These are phyloP conservation scores for Ascochyta pisi DNA, from an alignment of 2,329 filamentous ascomycete genomes.

Conservation along the genomic window DNA sequence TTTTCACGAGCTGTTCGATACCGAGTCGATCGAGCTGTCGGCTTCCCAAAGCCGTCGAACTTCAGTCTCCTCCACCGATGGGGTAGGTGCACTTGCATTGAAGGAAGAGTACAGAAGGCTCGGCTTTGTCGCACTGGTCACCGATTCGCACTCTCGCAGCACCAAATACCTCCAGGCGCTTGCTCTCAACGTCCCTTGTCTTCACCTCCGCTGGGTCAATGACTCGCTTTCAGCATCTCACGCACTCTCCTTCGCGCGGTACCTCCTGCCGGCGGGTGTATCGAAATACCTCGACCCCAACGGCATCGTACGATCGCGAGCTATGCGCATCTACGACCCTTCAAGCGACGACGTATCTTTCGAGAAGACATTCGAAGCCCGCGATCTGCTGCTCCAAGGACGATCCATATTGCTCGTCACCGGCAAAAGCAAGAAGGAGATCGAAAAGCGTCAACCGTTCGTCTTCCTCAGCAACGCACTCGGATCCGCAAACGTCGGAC, in stretches of 20 bases:
- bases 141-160: conserved; percentile 83
- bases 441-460: conserved; percentile 73
- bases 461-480: conserved; percentile 81
- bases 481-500: conserved; percentile 71
- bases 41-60: conserved; percentile 25
- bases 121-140: conserved; percentile 85
- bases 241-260: conserved; percentile 77
- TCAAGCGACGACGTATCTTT: conserved; percentile 56
- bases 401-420: conserved; percentile 77
- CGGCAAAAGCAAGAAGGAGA: conserved; percentile 65
- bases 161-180: conserved; percentile 95
- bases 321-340: conserved; percentile 66
- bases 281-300: conserved; percentile 71
- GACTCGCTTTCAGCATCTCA: conserved; percentile 69
- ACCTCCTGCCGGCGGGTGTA: conserved; percentile 84
- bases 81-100: conserved; percentile 58
- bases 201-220: conserved; percentile 81
- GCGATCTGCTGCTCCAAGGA: conserved; percentile 69
- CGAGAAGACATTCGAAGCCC: conserved; percentile 32
- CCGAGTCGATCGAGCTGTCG: conserved; percentile 34
- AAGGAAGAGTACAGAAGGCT: conserved; percentile 60
- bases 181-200: conserved; percentile 84
- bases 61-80: conserved; percentile 23
- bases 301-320: conserved; percentile 78
- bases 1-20: conserved; percentile 81